Percentiles rank a stretch among this genome's conserved stretches.
phyloP scores from a whole-genome alignment of 2,329 filamentous ascomycete species.

The Coleophoma eucalyptorum region DNA sequence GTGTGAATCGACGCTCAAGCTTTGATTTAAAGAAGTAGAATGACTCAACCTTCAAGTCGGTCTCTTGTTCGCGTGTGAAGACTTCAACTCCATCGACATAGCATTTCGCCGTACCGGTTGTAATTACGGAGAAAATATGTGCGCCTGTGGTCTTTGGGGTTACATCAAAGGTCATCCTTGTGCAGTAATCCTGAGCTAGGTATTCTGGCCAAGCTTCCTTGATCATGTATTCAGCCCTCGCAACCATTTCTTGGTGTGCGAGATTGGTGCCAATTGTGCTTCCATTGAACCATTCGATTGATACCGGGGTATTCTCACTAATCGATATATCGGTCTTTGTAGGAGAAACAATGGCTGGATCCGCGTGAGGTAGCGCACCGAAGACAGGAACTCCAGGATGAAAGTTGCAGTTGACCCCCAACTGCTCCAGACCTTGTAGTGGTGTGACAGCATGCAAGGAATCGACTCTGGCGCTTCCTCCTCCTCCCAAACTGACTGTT shows the following conservation, averaged over 20 bases:
- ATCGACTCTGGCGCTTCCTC: background rate
- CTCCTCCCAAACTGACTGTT: background rate
- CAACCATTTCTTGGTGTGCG: background rate
- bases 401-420: background rate
- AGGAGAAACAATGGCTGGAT: background rate
- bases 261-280: background rate
- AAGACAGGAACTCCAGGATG: constrained; percentile 1
- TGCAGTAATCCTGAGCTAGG: constrained; percentile 5
- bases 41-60: background rate
- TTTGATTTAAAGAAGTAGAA: constrained; percentile 11
- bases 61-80: background rate
- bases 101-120: constrained; percentile 22
- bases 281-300: constrained; percentile 2
- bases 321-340: background rate
- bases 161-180: constrained; percentile 8
- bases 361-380: background rate
- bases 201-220: constrained; percentile 2
- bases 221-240: constrained; percentile 1
- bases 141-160: constrained; percentile 23
- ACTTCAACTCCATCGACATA: constrained; percentile 17
- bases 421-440: background rate
- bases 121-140: constrained; percentile 23
- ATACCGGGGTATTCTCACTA: background rate
- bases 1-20: constrained; percentile 22
- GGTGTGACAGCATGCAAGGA: background rate